Base-by-base conservation (phyloP, 306 rosid species). In the Citrullus mucosospermus region DNA sequence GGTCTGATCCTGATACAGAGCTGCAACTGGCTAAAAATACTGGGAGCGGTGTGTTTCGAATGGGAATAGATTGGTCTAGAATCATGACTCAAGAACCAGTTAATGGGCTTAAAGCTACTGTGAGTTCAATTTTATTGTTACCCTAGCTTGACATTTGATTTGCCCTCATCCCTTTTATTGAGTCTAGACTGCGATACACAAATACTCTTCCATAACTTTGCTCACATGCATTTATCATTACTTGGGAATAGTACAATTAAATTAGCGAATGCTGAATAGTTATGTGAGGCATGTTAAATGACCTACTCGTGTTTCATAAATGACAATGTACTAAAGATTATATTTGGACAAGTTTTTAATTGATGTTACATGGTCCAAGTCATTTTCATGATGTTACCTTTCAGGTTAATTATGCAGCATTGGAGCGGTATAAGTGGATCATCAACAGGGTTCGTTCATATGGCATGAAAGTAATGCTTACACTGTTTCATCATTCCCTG, bases 1-100 rank as follows among this genome's bases (percentile, higher is more conserved):
- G 98, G 98, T 89, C 98, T 55, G 97, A 95, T 84, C 98, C 98
- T 82, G 98, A 95, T 87, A 86, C 86, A 77, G 98, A 95, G 84
- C 81, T 95, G 72, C 89, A 89, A 54, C 82, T 92, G 85, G 97
- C 98, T 59, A 92, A 95, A 80, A 88, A 81, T 81, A 92, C 98
- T 18, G 98, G 98, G 30, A 70, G 88, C 62, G 83, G 86, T 66
- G 96, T 95, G 79, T 95, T 95, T 65, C 89, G 98, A 56, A 91
- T 95, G 98, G 98, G 98, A 77, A 85, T 95, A 81, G 98, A 95
- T 82, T 95, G 98, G 98, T 84, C 97, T 36, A 84, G 98, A 81
- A 78, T 95, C 82, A 91, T 95, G 97, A 96, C 93, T 8, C 25
- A 78, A 82, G 97, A 95, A 86, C 98, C 98, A 9, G 80, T 86